Conservation (phyloP, 169 alveolate species). For the Plasmodium billcollinsi region DNA sequence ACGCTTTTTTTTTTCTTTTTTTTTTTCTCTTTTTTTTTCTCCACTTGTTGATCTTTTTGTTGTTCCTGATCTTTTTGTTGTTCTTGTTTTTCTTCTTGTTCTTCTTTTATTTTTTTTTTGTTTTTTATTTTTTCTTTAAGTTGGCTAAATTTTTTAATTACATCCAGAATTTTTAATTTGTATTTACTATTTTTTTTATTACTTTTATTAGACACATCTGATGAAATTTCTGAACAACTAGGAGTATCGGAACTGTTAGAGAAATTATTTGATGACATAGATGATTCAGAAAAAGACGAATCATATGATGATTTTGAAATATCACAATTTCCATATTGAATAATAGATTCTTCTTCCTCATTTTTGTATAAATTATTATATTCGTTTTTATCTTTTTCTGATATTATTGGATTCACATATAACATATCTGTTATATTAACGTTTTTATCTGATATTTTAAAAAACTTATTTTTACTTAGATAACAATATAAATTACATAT, state of each 20-base stretch:
- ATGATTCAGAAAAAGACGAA: constrained; percentile 8
- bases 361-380: not conserved
- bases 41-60: not conserved
- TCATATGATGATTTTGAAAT: not conserved
- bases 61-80: not conserved
- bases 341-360: not conserved
- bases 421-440: constrained; percentile 21
- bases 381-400: not conserved
- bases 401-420: not conserved
- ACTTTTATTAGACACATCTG: constrained; percentile 4
- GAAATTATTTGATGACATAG: constrained; percentile 1
- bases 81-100: not conserved
- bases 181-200: not conserved
- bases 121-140: constrained; percentile 23
- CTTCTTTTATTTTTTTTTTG: not conserved
- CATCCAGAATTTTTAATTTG: constrained; percentile 18
- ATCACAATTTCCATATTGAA: not conserved
- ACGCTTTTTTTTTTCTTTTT: constrained; percentile 18
- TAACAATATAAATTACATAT: constrained; percentile 30
- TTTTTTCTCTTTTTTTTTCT: constrained; percentile 7
- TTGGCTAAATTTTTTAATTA: constrained; percentile 21
- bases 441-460: constrained; percentile 14
- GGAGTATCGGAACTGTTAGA: constrained; percentile 2
- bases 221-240: constrained; percentile 5
- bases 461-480: constrained; percentile 23